Evolutionary conservation across 768 basidiomycete species (phyloP).

Genomic region (Boletus rubescentipes): DNA sequence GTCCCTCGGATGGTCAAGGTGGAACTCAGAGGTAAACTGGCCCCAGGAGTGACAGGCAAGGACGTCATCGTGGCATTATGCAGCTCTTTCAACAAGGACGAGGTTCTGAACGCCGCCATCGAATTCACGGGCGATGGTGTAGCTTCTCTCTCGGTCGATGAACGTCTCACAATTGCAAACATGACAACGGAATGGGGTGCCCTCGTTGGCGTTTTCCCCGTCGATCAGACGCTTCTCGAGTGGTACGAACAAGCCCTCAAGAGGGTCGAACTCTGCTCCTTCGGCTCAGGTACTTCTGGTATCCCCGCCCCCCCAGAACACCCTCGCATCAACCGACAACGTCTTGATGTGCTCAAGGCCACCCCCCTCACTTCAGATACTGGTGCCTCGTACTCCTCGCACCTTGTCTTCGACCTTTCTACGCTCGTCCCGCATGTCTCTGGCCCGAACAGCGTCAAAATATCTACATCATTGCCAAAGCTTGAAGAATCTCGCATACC

Average conservation of each 20-base stretch:
- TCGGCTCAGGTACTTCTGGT: slow-evolving; percentile 45
- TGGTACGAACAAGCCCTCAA: slow-evolving; percentile 83
- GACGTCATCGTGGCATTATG: slow-evolving; percentile 98
- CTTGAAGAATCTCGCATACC: slow-evolving; percentile 70
- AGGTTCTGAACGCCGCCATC: slow-evolving; percentile 94
- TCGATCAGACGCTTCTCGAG: slow-evolving; percentile 73
- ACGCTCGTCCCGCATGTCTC: slow-evolving; percentile 95
- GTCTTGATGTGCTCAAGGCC: slow-evolving; percentile 64
- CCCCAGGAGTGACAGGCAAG: slow-evolving; percentile 93
- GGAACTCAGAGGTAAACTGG: slow-evolving; percentile 77
- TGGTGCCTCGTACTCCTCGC: slow-evolving; percentile 78
- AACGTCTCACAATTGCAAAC: slow-evolving; percentile 95
- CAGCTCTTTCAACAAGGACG: slow-evolving; percentile 93
- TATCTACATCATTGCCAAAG: slow-evolving; percentile 90
- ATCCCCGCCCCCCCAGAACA: slow-evolving; percentile 78
- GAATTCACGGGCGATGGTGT: slow-evolving; percentile 95
- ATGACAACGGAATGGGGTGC: slow-evolving; percentile 99
- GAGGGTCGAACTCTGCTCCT: slow-evolving; percentile 76
- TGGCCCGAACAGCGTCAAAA: slow-evolving; percentile 96
- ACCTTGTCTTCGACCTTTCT: slow-evolving; percentile 88
- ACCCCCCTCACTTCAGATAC: slow-evolving; percentile 64
- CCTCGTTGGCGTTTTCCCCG: slow-evolving; percentile 91
- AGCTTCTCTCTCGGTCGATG: slow-evolving; percentile 75
- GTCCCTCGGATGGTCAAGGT: slow-evolving; percentile 96
- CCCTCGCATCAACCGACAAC: slow-evolving; percentile 76